Evolutionary conservation across 2,329 filamentous ascomycete genomes (phyloP).

Genomic region (Scedosporium aurantiacum): DNA sequence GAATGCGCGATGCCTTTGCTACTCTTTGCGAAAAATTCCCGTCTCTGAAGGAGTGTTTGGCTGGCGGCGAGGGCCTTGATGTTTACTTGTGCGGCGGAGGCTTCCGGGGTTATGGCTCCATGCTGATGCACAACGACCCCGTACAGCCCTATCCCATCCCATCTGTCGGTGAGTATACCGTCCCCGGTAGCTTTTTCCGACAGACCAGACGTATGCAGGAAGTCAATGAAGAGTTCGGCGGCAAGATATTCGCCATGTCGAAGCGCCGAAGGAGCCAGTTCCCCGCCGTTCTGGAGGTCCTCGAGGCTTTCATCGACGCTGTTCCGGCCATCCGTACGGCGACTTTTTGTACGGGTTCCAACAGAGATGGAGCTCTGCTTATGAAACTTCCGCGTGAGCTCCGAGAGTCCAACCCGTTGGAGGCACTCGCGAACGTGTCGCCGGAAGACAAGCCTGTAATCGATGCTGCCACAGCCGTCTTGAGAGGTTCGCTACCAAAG

Average conservation of each 20-base stretch:
- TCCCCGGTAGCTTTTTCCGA: conserved; percentile 48
- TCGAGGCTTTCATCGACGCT: conserved; percentile 60
- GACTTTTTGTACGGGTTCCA: conserved; percentile 79
- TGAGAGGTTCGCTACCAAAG: conserved; percentile 32
- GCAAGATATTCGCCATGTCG: conserved; percentile 66
- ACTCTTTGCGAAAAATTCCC: conserved; percentile 38
- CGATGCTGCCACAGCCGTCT: conserved; percentile 23
- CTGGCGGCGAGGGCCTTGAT: conserved; percentile 38
- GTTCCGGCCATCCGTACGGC: conserved; percentile 62
- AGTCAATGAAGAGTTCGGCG: conserved; percentile 36
- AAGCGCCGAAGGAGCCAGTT: conserved; percentile 70
- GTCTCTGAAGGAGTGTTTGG: conserved; percentile 26
- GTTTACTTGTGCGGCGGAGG: conserved; percentile 84
- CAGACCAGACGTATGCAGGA: conserved; percentile 39
- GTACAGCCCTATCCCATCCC: conserved; percentile 74
- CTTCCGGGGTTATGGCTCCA: conserved; percentile 82
- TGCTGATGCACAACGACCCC: conserved; percentile 68
- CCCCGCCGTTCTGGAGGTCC: conserved; percentile 68
- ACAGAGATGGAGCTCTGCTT: conserved; percentile 73
- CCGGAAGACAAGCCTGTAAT: conserved; percentile 18
- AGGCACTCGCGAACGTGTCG: conserved; percentile 19
- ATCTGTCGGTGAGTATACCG: conserved; percentile 69
- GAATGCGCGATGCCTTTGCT: conserved; percentile 50
- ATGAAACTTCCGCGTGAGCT: conserved; percentile 50
- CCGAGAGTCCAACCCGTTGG: conserved; percentile 55